Conservation (phyloP, 73 alveolate genomes). For the Tetrahymena thermophila region DNA sequence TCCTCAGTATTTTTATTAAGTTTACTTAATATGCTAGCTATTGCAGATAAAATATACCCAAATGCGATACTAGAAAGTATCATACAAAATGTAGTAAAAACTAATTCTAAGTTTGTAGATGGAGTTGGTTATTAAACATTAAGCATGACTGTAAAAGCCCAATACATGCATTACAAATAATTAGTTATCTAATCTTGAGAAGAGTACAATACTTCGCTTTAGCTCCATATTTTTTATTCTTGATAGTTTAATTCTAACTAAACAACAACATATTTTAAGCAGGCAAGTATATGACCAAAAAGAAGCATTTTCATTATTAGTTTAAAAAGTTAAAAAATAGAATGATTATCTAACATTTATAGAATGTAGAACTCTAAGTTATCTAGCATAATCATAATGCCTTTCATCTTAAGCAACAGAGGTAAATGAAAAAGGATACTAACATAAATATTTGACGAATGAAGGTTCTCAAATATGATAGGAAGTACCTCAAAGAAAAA, state of each 20-base stretch:
- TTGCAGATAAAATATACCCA: not conserved
- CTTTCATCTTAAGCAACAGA: not conserved
- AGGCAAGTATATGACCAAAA: not conserved
- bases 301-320: not conserved
- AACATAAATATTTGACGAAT: not conserved
- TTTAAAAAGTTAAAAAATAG: not conserved
- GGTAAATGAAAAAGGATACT: not conserved
- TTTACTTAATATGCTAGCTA: not conserved
- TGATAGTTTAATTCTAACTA: not conserved
- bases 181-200: not conserved
- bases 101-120: not conserved
- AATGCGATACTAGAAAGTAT: not conserved
- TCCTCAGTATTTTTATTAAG: not conserved
- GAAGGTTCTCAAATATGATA: not conserved
- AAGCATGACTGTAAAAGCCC: not conserved
- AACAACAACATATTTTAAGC: not conserved
- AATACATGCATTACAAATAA: not conserved
- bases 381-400: not conserved
- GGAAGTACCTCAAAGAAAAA: not conserved
- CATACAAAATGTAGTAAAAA: not conserved
- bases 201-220: not conserved
- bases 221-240: not conserved
- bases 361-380: not conserved
- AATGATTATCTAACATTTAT: not conserved
- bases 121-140: not conserved